Base-by-base conservation (phyloP, 1,284 basidiomycete genomes). In the Cystobasidiaceae sp. region DNA sequence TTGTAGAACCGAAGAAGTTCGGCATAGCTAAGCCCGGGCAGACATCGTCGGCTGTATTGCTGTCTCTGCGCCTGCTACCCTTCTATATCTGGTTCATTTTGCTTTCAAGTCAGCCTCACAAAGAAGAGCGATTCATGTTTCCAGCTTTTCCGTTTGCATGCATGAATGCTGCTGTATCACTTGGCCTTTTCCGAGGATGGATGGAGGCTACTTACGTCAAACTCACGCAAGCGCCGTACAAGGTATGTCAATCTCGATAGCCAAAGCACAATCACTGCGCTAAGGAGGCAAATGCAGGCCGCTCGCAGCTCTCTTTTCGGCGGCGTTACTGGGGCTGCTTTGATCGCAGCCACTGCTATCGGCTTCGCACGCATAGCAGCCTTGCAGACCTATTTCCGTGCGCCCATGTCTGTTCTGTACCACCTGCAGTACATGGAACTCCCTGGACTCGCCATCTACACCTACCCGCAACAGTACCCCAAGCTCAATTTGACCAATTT, bases 61-160 rank as follows among this genome's bases (percentile, higher is more conserved):
- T 97, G 43, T 82, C 82, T 0, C 74, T 93, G 60, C 83, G 93
- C 45, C 80, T 97, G 17, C 77, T 83, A 5, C 93, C 93, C 0
- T 83, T 94, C 72, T 97, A 98, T 78, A 71, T 97, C 28, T 98
- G 96, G 93, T 74, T 88, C 50, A 82, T 77, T 2, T 85, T 96
- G 69, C 79, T 99, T 69, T 86, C 84, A 7, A 69, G 81, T 1
- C 96, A 98, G 78, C 79, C 87, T 4, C 96, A 98, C 79, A 98
- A 98, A 79, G 96, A 99, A 77, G 96, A 98, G 76, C 82, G 96
- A 25, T 98, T 99, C 80, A 89, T 98, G 86, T 98, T 87, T 78
- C 94, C 96, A 0, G 87, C 85, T 1, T 98, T 97, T 77, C 87
- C 92, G 0, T 79, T 97, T 46, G 79, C 98, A 57, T 91, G 90